phyloP scores from a whole-genome alignment of 805 yeast species.

The Henningerozyma blattae region DNA sequence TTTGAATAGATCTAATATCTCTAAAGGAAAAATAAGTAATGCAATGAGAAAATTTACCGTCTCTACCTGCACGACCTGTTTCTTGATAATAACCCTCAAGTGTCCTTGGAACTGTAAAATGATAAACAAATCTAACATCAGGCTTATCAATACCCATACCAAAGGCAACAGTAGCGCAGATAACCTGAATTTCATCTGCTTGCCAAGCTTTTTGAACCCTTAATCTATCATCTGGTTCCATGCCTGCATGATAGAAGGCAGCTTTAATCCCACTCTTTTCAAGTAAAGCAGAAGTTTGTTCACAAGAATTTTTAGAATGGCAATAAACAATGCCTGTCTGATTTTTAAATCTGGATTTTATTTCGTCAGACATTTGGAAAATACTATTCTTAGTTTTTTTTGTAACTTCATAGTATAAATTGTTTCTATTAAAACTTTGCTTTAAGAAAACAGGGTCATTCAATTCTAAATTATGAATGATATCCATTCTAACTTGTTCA shows the following conservation, averaged over 20 bases:
- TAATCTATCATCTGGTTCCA: conserved; percentile 64
- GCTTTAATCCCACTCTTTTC: conserved; percentile 49
- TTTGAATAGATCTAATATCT: conserved; percentile 68
- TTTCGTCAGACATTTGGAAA: conserved; percentile 47
- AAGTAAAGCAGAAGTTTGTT: conserved; percentile 55
- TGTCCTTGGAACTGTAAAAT: conserved; percentile 76
- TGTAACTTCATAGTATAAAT: conserved; percentile 66
- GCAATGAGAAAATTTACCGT: conserved; percentile 75
- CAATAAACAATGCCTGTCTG: conserved; percentile 88
- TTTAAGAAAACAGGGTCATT: conserved; percentile 52
- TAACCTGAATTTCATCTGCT: conserved; percentile 50
- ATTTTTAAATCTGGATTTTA: conserved; percentile 37
- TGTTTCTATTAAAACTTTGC: conserved; percentile 87
- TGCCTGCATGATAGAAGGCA: conserved; percentile 89
- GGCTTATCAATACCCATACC: conserved; percentile 99
- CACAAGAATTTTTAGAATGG: conserved; percentile 82
- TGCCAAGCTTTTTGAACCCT: conserved; percentile 80
- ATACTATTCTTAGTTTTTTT: conserved; percentile 45
- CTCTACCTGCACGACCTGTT: conserved; percentile 97
- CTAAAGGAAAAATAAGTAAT: conserved; percentile 67
- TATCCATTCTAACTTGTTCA: conserved; percentile 77
- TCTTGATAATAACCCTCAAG: conserved; percentile 96
- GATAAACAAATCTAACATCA: conserved; percentile 86
- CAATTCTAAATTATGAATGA: conserved; percentile 64
- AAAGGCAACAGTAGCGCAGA: conserved; percentile 96